These are phyloP conservation scores for Botryotinia narcissicola DNA, from an alignment of 2,329 filamentous ascomycete genomes.

Conservation along the genomic window DNA sequence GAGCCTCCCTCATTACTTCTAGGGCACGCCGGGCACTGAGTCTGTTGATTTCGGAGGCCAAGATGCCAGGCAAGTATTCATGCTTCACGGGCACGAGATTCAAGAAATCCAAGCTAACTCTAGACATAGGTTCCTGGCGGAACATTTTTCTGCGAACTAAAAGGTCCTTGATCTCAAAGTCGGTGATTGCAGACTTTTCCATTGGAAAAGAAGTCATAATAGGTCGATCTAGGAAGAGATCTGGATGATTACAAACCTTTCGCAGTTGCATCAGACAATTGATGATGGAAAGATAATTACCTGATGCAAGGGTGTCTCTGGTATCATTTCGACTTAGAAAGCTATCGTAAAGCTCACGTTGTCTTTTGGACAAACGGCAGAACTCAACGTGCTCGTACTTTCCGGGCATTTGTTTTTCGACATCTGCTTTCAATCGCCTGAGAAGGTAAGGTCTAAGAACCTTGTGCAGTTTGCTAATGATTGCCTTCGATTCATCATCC, in stretches of 20 bases:
- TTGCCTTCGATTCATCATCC: slow-evolving; percentile 87
- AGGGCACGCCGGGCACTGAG: slow-evolving; percentile 69
- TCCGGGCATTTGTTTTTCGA: slow-evolving; percentile 97
- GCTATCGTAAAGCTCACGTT: slow-evolving; percentile 93
- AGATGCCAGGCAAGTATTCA: slow-evolving; percentile 59
- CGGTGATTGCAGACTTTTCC: slow-evolving; percentile 70
- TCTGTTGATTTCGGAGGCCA: slow-evolving; percentile 57
- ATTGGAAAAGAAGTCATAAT: slow-evolving; percentile 98
- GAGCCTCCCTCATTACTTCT: slow-evolving; percentile 68
- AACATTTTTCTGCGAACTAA: slow-evolving; percentile 66
- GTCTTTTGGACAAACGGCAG: slow-evolving; percentile 90
- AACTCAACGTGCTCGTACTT: slow-evolving; percentile 98
- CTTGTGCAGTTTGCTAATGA: slow-evolving; percentile 91
- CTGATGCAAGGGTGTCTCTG: slow-evolving; percentile 80
- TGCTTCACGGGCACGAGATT: slow-evolving; percentile 73
- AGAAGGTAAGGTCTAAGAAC: slow-evolving; percentile 90
- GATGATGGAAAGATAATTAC: slow-evolving; percentile 97
- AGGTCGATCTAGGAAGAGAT: slow-evolving; percentile 91
- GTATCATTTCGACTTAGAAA: slow-evolving; percentile 91
- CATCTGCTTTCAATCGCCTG: slow-evolving; percentile 87
- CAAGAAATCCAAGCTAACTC: slow-evolving; percentile 71
- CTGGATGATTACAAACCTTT: slow-evolving; percentile 97
- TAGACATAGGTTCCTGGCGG: slow-evolving; percentile 58
- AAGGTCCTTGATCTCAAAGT: slow-evolving; percentile 70
- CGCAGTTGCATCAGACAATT: slow-evolving; percentile 97